These are phyloP conservation scores for Amniculicola lignicola DNA, from an alignment of 495 filamentous ascomycete genomes.

Conservation along the genomic window DNA sequence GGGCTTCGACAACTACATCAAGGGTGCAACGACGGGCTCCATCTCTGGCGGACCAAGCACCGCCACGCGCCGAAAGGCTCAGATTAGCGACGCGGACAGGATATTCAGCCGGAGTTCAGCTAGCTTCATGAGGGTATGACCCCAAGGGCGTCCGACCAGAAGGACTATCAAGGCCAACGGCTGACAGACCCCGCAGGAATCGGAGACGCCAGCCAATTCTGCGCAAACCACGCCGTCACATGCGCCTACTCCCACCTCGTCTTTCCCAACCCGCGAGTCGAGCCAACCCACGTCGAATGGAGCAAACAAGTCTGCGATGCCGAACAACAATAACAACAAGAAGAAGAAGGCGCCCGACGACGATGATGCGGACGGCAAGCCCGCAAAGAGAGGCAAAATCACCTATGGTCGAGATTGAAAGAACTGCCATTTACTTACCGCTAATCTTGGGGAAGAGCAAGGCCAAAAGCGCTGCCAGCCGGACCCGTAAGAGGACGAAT, in stretches of 20 bases:
- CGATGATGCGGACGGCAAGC: conserved; percentile 41
- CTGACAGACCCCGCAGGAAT: conserved; percentile 24
- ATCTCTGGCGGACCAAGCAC: conserved; percentile 30
- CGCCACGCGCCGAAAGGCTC: conserved; percentile 36
- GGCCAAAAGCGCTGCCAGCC: too few relatives aligned
- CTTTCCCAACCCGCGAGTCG: conserved; percentile 39
- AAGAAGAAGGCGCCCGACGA: conserved; percentile 37
- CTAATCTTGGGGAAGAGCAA: too few relatives aligned
- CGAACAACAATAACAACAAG: conserved; percentile 43
- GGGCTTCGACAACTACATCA: conserved; percentile 97
- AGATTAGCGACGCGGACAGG: conserved; percentile 43
- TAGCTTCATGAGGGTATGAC: conserved; percentile 38
- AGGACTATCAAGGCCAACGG: conserved; percentile 10
- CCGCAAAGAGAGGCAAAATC: conserved; percentile 43
- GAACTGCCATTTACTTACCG: too few relatives aligned
- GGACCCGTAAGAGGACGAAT: too few relatives aligned
- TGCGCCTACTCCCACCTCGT: conserved; percentile 41
- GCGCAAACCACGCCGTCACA: conserved; percentile 37
- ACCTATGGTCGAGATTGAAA: conserved; percentile 36
- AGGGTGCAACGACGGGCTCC: conserved; percentile 55
- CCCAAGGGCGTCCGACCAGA: too few relatives aligned
- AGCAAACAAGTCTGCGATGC: conserved; percentile 23
- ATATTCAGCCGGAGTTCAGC: conserved; percentile 45
- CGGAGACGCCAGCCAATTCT: conserved; percentile 27
- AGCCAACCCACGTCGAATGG: conserved; percentile 34